phyloP scores from a whole-genome alignment of 2,329 filamentous ascomycete genomes.

The Fusarium scirpi region DNA sequence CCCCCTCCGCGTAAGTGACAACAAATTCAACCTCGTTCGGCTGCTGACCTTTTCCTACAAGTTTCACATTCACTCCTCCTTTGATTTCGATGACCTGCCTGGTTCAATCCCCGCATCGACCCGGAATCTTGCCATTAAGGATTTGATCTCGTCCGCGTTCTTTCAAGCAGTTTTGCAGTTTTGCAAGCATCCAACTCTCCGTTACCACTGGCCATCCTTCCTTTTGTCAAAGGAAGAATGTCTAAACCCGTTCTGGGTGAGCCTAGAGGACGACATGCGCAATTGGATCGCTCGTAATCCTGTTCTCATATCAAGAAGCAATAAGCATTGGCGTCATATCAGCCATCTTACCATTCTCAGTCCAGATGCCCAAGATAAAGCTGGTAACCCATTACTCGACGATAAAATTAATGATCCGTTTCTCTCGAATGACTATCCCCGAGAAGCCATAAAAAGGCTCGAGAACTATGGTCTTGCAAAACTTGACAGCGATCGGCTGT shows the following conservation, averaged over 20 bases:
- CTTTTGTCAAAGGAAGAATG: no score
- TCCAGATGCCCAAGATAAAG: neutral
- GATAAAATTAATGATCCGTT: conserved; percentile 10
- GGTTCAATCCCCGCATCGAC: conserved; percentile 2
- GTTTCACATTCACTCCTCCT: conserved; percentile 30
- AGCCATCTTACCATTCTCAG: neutral
- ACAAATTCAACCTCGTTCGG: fast-evolving
- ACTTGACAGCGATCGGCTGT: neutral
- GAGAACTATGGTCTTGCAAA: conserved; percentile 5
- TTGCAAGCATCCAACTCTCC: conserved; percentile 10
- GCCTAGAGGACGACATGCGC: neutral
- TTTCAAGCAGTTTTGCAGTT: neutral
- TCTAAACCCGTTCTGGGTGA: no score
- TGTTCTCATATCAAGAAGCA: conserved; percentile 8
- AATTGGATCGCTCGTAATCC: neutral
- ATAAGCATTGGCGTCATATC: conserved; percentile 2
- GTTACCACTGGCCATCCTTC: conserved; percentile 29
- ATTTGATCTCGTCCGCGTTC: neutral
- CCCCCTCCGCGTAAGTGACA: conserved; percentile 1
- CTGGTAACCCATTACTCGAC: conserved; percentile 15
- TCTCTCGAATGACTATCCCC: conserved; percentile 10
- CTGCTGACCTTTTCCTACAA: neutral
- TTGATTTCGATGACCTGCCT: conserved; percentile 4
- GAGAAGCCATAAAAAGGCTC: neutral
- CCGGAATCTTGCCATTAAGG: neutral